Evolutionary conservation across 2,329 filamentous ascomycete species (phyloP).

Genomic region (Paecilomyces niveus): DNA sequence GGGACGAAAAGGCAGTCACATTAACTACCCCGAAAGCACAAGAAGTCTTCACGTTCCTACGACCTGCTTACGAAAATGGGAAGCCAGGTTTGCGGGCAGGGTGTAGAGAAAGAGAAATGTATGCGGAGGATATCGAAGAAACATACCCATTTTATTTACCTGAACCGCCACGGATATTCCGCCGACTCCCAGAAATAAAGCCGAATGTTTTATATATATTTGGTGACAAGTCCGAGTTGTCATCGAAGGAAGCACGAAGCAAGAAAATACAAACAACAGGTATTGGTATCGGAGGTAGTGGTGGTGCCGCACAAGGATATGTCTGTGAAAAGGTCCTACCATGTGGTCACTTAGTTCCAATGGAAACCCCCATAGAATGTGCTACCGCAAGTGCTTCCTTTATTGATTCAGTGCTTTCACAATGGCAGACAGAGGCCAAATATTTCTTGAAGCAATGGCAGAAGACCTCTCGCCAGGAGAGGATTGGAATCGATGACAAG

Average conservation of each 20-base stretch:
- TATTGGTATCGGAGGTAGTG: background rate
- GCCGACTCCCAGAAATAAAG: constrained; percentile 20
- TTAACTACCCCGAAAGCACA: constrained; percentile 70
- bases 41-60: constrained; percentile 48
- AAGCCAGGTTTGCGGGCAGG: constrained; percentile 2
- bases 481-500: background rate
- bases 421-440: background rate
- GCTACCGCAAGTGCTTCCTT: background rate
- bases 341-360: background rate
- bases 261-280: background rate
- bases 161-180: constrained; percentile 19
- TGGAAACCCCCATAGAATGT: background rate
- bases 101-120: constrained; percentile 25
- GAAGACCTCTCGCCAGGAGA: background rate
- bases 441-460: background rate
- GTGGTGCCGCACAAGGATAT: background rate
- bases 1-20: constrained; percentile 44
- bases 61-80: constrained; percentile 1
- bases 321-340: background rate
- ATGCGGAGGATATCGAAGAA: constrained; percentile 12
- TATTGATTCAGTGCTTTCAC: background rate
- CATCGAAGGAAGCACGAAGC: background rate
- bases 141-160: constrained; percentile 23
- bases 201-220: constrained; percentile 25
- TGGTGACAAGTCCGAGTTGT: background rate